Percentiles rank a stretch among this genome's conserved stretches.
Conservation (phyloP, 306 rosid genomes). For the Sicyos baderoa region DNA sequence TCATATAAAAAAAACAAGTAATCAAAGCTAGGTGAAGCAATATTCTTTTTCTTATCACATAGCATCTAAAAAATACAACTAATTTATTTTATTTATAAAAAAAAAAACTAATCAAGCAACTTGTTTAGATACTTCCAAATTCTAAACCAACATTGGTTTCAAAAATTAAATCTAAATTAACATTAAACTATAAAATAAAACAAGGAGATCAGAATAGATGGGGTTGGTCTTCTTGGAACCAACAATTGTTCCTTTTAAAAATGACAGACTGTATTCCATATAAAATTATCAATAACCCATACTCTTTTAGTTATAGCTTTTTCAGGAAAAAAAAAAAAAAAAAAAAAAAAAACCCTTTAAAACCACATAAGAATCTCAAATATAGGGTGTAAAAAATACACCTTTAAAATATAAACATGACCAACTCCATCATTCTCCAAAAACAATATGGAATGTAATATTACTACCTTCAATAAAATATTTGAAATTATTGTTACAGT, state of each 20-base stretch:
- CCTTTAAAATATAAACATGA: too few relatives aligned
- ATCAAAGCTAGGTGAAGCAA: neutral
- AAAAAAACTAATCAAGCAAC: neutral
- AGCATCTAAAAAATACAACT: neutral
- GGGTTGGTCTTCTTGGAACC: constrained; percentile 7
- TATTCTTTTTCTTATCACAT: neutral
- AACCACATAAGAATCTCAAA: too few relatives aligned
- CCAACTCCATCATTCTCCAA: too few relatives aligned
- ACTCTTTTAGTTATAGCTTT: neutral
- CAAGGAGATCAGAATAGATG: neutral
- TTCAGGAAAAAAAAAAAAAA: neutral
- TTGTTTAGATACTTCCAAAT: constrained; percentile 13
- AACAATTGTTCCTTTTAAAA: neutral
- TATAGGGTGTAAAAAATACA: too few relatives aligned
- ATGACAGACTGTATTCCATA: constrained; percentile 14
- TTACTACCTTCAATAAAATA: too few relatives aligned
- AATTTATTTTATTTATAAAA: too few relatives aligned
- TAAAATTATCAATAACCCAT: constrained; percentile 12
- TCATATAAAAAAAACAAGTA: neutral
- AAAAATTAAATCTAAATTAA: neutral
- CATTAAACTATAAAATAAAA: neutral
- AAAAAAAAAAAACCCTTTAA: neutral
- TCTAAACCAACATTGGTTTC: neutral
- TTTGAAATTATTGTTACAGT: too few relatives aligned
- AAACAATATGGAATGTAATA: too few relatives aligned